These are phyloP conservation scores for Trapa bicornis DNA, from an alignment of 345 rosid genomes.

Conservation along the genomic window DNA sequence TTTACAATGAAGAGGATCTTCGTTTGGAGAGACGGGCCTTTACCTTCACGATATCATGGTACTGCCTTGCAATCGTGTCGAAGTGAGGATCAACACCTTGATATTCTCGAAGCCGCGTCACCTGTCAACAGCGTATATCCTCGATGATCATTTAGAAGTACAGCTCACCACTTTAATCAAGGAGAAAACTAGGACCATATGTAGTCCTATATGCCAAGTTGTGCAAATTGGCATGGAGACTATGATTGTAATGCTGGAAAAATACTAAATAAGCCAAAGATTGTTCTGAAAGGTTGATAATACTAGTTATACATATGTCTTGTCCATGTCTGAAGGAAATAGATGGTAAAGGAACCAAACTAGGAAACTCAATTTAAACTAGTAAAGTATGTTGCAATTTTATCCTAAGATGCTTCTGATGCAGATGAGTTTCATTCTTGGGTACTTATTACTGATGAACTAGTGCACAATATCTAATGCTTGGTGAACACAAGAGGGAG, in stretches of 20 bases:
- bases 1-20: not conserved
- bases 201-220: not conserved
- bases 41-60: constrained; percentile 91
- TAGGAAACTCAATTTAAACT: too few species aligned
- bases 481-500: not conserved
- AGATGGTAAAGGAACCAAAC: not conserved
- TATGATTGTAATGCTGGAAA: not conserved
- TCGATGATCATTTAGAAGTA: not conserved
- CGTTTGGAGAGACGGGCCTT: not conserved
- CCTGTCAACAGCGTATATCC: constrained; percentile 26
- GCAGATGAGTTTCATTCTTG: not conserved
- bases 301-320: too few species aligned
- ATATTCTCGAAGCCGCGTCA: constrained; percentile 89
- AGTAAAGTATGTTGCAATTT: not conserved
- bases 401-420: not conserved
- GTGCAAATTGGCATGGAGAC: not conserved
- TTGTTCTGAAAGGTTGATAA: too few species aligned
- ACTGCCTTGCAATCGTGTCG: constrained; percentile 81
- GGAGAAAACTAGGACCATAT: not conserved
- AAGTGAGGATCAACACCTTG: constrained; percentile 97
- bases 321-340: too few species aligned
- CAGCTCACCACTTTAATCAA: not conserved
- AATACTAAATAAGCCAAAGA: too few species aligned
- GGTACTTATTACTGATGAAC: not conserved
- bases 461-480: not conserved